These are phyloP conservation scores for Arabidopsis hybrid DNA, from an alignment of 441 rosid genomes.

Conservation along the genomic window DNA sequence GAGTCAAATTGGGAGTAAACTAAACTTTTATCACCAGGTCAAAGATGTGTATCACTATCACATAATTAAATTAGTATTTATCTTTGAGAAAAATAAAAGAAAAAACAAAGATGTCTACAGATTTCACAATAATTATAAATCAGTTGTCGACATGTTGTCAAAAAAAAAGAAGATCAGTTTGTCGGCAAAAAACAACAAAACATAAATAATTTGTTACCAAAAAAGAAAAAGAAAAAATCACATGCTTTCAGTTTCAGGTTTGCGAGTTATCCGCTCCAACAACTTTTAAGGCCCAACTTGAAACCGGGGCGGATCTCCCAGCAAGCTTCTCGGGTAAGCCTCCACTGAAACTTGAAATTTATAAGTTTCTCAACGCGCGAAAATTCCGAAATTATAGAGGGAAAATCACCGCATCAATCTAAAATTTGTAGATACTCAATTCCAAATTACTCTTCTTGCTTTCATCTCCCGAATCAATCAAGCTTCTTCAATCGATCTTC, in stretches of 20 bases:
- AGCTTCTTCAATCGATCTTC: conserved; percentile 20
- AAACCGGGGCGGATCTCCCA: conserved; percentile 35
- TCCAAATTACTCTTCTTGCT: background rate
- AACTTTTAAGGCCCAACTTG: background rate
- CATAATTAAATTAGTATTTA: too few species aligned
- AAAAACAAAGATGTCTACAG: background rate
- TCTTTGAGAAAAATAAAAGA: too few species aligned
- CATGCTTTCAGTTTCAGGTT: too few species aligned
- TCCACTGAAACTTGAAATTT: conserved; percentile 26
- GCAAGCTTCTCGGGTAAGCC: conserved; percentile 42
- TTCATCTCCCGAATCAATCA: conserved; percentile 4
- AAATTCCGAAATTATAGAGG: conserved; percentile 40
- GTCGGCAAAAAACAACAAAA: background rate
- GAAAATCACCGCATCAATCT: conserved; percentile 22
- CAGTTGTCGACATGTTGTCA: too few species aligned
- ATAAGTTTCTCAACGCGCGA: conserved; percentile 29
- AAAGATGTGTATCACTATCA: too few species aligned
- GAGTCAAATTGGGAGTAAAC: background rate
- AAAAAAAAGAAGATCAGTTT: too few species aligned
- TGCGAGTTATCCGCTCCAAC: conserved; percentile 1
- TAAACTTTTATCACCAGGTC: background rate
- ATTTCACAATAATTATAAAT: too few species aligned
- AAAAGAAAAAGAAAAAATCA: background rate
- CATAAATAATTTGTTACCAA: background rate
- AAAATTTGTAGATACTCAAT: background rate